Base-by-base conservation (phyloP, 129 eudicot species). In the Erigeron canadensis region DNA sequence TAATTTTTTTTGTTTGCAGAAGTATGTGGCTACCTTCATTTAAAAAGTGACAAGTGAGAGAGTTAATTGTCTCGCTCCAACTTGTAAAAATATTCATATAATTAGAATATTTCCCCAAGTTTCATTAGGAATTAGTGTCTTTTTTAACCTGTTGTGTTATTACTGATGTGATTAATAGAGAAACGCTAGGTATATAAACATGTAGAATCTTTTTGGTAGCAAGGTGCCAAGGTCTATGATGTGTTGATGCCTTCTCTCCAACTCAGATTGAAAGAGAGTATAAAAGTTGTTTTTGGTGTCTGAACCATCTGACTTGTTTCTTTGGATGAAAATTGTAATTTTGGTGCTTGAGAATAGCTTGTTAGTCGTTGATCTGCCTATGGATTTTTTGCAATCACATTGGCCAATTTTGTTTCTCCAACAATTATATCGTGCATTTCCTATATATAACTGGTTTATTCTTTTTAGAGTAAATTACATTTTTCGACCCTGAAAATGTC, bases 291-390 rank as follows among this genome's bases (percentile, higher is more conserved):
- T 56, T 74, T 34, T n/a, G 71, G 54, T 19, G 48, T 4, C 13
- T 17, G 50, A 6, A 19, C 63, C 50, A 18, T 73, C 7, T 63
- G 34, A 10, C 1, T 47, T 34, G 12, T 62, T 62, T 8, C 4
- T 13, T 4, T 51, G 61, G 18, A 53, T 39, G 19, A 1, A 53
- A 10, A 5, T 43, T 64, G 13, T 38, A 21, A 70, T 17, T 54
- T 70, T 53, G 34, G 59, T 67, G 72, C 54, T 47, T 21, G 72
- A 16, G 66, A 10, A 55, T 55, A 28, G 28, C 19, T 15, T 61
- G 21, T 19, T 7, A 34, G 37, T n/a, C 11, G 15, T 13, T 12
- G 21, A 11, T 13, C 15, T 13, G 3, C 17, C 47, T 34, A 15
- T 67, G 11, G 40, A 21, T 17, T 47, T 68, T 37, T 51, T 17